A percentile compares a stretch with the other conserved stretches of the same genome.
phyloP scores from a whole-genome alignment of 1,139 yeast genomes.

The Geotrichum cucujoidarum region DNA sequence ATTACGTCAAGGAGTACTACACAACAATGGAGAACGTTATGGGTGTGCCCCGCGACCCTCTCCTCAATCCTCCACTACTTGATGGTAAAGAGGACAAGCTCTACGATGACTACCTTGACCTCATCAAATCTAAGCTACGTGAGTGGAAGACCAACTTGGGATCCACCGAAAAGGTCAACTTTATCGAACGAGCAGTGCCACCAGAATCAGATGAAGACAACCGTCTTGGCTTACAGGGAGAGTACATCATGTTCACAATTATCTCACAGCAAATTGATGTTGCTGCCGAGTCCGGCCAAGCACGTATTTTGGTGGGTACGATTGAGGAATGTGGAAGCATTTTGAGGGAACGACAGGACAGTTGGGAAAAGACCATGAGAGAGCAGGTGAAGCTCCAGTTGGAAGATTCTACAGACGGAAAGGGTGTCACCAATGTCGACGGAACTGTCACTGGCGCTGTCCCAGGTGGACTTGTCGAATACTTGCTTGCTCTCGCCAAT shows the following conservation, averaged over 20 bases:
- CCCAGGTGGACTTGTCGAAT: conserved; percentile 76
- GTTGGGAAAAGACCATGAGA: conserved; percentile 55
- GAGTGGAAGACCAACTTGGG: conserved; percentile 77
- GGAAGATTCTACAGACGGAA: conserved; percentile 34
- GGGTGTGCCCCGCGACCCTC: conserved; percentile 37
- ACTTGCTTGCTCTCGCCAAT: conserved; percentile 77
- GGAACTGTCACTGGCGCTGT: conserved; percentile 51
- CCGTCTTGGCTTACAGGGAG: conserved; percentile 55
- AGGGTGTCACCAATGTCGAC: conserved; percentile 34
- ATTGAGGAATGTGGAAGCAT: conserved; percentile 66
- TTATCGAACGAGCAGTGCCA: conserved; percentile 57
- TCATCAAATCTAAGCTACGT: conserved; percentile 64
- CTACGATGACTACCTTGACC: conserved; percentile 64
- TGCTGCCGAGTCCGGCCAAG: conserved; percentile 83
- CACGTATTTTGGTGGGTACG: conserved; percentile 77
- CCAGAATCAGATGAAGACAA: conserved; percentile 70
- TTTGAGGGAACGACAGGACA: conserved; percentile 55
- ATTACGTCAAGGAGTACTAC: conserved; percentile 69
- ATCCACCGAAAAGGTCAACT: conserved; percentile 57
- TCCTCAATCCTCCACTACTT: conserved; percentile 40
- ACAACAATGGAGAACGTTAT: conserved; percentile 46
- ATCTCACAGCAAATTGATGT: conserved; percentile 89
- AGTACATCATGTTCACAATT: conserved; percentile 75
- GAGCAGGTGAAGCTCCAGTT: conserved; percentile 52
- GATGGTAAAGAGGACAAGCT: conserved; percentile 65